Evolutionary conservation across 495 filamentous ascomycete genomes (phyloP).

Genomic region (Aspergillus baeticus): DNA sequence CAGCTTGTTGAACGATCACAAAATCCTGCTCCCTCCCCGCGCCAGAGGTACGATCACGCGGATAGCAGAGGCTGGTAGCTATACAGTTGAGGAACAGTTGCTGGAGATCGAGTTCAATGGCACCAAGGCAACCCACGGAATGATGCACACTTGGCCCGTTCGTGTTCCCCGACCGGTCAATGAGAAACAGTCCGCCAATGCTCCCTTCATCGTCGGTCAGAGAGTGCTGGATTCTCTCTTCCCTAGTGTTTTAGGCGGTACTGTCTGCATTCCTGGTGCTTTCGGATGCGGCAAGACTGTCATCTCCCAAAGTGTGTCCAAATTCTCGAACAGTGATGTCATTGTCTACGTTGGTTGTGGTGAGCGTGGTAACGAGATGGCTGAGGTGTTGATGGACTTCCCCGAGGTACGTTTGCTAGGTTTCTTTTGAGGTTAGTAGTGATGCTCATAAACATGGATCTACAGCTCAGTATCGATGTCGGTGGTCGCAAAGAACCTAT

Average conservation of each 20-base stretch:
- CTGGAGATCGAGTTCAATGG: conserved; percentile 97
- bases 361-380: conserved; percentile 99
- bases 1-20: conserved; percentile 91
- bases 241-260: conserved; percentile 94
- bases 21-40: conserved; percentile 89
- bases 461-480: conserved; percentile 79
- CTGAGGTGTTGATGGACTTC: conserved; percentile 99
- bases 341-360: conserved; percentile 99
- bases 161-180: conserved; percentile 88
- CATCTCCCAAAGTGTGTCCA: conserved; percentile 96
- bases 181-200: conserved; percentile 84
- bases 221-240: conserved; percentile 97
- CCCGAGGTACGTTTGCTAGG: conserved; percentile 59
- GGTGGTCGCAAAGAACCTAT: conserved; percentile 94
- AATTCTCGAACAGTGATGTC: conserved; percentile 99
- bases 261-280: conserved; percentile 95
- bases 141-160: conserved; percentile 99
- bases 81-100: conserved; percentile 92
- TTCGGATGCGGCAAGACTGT: conserved; percentile 99
- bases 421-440: neutral
- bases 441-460: conserved; percentile 7
- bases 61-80: conserved; percentile 84
- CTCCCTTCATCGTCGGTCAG: conserved; percentile 94
- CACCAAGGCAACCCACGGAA: conserved; percentile 83
- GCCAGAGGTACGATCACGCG: conserved; percentile 88